Evolutionary conservation across 306 rosid genomes (phyloP).

Genomic region (Glycine soja): DNA sequence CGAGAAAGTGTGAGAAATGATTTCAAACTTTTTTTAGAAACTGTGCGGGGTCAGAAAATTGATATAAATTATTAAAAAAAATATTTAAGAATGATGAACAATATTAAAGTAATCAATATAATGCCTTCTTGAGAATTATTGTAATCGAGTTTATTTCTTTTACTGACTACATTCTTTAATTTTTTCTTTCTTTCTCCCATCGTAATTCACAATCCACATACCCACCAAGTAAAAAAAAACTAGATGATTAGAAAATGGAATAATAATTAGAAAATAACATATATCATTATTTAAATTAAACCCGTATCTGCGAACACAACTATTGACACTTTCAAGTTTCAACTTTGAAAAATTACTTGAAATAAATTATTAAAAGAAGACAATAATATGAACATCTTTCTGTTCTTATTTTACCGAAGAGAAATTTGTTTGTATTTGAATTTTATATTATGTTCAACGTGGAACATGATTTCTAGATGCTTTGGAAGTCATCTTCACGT

Average conservation of each 20-base stretch:
- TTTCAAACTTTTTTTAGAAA: too few relatives aligned
- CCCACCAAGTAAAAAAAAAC: not conserved
- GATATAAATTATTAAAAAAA: not conserved
- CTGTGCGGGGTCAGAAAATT: not conserved
- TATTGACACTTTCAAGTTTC: not conserved
- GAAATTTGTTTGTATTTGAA: not conserved
- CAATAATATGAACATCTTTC: not conserved
- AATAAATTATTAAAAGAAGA: not conserved
- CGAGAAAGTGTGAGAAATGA: not conserved
- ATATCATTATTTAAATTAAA: not conserved
- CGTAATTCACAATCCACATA: not conserved
- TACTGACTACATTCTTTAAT: not conserved
- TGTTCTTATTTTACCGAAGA: not conserved
- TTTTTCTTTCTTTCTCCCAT: not conserved
- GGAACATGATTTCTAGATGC: slow-evolving; percentile 42
- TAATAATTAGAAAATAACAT: not conserved
- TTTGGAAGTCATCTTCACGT: slow-evolving; percentile 44
- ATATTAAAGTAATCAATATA: not conserved
- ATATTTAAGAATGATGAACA: not conserved
- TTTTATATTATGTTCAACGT: not conserved
- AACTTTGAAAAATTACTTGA: not conserved
- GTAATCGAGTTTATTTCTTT: not conserved
- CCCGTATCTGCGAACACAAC: not conserved
- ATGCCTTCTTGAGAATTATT: too few relatives aligned
- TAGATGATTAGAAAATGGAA: not conserved